Conservation (phyloP, 1,284 basidiomycete genomes). For the Mycosarcoma mackinlayi region DNA sequence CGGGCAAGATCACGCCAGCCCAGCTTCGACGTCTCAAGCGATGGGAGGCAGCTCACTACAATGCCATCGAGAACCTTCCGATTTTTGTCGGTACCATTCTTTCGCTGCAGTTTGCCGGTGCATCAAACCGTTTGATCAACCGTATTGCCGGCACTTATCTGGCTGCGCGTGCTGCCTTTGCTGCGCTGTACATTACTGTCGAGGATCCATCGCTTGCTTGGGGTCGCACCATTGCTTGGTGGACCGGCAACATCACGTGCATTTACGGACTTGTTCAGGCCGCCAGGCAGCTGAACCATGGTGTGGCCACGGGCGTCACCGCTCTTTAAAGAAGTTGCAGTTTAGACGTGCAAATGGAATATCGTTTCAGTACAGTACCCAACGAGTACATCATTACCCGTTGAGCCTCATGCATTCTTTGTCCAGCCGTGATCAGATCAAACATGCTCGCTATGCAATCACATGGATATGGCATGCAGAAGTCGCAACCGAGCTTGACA, state of each 20-base stretch:
- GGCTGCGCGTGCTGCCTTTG: conserved; percentile 34
- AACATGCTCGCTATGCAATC: too few species aligned
- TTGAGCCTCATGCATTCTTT: too few species aligned
- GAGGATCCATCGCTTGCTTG: conserved; percentile 18
- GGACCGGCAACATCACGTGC: conserved; percentile 46
- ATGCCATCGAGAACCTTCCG: conserved; percentile 44
- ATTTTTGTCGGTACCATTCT: conserved; percentile 46
- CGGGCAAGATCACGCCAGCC: conserved; percentile 39
- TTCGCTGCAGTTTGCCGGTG: conserved; percentile 47
- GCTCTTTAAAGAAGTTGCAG: conserved; percentile 33
- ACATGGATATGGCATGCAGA: too few species aligned
- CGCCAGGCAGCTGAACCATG: conserved; percentile 43
- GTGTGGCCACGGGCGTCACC: conserved; percentile 27
- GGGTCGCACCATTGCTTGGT: conserved; percentile 39
- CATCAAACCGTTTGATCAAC: conserved; percentile 43
- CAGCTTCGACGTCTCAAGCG: conserved; percentile 44
- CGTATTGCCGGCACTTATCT: conserved; percentile 43
- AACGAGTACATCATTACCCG: too few species aligned
- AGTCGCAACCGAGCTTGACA: too few species aligned
- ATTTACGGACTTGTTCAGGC: conserved; percentile 43
- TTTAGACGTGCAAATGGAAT: too few species aligned
- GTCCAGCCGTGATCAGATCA: too few species aligned
- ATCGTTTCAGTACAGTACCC: too few species aligned
- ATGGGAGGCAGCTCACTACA: conserved; percentile 55
- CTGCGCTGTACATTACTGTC: conserved; percentile 34